These are phyloP conservation scores for Eimeria acervulina DNA, from an alignment of 169 alveolate species.

Conservation along the genomic window DNA sequence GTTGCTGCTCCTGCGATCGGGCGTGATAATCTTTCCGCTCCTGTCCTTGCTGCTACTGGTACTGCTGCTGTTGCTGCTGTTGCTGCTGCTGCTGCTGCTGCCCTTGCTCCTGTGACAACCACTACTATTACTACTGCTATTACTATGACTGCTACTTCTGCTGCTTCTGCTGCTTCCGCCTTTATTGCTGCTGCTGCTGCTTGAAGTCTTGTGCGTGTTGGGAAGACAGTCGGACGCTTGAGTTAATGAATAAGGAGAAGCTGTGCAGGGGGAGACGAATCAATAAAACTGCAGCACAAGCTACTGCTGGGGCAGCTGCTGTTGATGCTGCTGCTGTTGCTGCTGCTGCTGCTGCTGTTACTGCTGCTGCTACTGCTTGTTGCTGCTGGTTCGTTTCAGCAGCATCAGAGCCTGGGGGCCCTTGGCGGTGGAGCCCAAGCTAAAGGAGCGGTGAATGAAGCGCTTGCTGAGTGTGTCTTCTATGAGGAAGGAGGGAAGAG, in stretches of 20 bases:
- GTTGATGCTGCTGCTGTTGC: not conserved
- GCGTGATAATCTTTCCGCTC: not conserved
- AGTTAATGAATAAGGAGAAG: too few species aligned
- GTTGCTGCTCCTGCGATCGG: not conserved
- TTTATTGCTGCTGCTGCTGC: conserved; percentile 10
- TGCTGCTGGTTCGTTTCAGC: not conserved
- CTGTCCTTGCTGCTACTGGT: not conserved
- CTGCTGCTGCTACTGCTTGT: conserved; percentile 24
- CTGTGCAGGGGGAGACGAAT: not conserved
- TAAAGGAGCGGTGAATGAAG: not conserved
- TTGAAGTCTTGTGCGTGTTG: not conserved
- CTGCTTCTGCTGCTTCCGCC: conserved; percentile 15
- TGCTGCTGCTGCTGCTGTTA: conserved; percentile 28
- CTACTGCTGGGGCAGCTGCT: not conserved
- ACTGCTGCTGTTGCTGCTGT: conserved; percentile 32
- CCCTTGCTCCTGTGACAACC: not conserved
- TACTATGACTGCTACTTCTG: too few species aligned
- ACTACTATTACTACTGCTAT: not conserved
- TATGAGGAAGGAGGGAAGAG: not conserved
- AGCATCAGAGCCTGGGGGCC: not conserved
- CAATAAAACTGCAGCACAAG: not conserved
- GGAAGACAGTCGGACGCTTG: not conserved
- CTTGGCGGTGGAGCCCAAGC: too few species aligned
- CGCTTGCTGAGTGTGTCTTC: not conserved
- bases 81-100: not conserved